These are phyloP conservation scores for Mycena belliarum DNA, from an alignment of 768 basidiomycete species.

Conservation along the genomic window DNA sequence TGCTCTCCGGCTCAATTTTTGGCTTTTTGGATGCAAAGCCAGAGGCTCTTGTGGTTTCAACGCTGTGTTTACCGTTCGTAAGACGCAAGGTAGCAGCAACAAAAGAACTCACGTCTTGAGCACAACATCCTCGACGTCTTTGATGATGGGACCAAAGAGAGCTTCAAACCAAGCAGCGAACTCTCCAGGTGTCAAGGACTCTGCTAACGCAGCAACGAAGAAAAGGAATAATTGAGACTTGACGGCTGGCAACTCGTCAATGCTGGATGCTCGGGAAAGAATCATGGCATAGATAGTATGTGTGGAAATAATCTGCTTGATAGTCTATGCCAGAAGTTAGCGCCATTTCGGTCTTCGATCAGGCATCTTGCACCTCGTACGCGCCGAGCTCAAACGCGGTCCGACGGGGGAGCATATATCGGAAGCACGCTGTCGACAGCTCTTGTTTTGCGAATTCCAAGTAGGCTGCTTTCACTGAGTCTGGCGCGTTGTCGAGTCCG, in stretches of 20 bases:
- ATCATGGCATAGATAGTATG: neutral
- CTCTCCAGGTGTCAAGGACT: neutral
- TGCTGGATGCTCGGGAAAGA: neutral
- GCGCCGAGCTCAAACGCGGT: neutral
- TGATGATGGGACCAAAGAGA: neutral
- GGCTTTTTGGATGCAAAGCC: too few relatives aligned
- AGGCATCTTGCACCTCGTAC: neutral
- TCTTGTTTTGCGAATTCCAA: neutral
- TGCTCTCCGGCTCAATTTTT: neutral
- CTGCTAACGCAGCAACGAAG: neutral
- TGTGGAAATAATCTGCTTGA: neutral
- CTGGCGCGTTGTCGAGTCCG: neutral
- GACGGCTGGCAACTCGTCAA: neutral
- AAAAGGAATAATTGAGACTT: neutral
- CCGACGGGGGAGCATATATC: neutral
- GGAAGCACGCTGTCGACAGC: neutral
- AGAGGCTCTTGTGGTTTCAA: neutral
- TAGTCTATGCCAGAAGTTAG: neutral
- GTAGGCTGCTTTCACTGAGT: neutral
- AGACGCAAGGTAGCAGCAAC: neutral
- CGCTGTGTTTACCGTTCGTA: neutral
- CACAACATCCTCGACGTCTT: neutral
- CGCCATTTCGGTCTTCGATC: neutral
- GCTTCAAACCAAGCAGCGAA: neutral
- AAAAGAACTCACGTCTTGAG: neutral